phyloP scores from a whole-genome alignment of 495 filamentous ascomycete species.

The Aspergillus asperescens region DNA sequence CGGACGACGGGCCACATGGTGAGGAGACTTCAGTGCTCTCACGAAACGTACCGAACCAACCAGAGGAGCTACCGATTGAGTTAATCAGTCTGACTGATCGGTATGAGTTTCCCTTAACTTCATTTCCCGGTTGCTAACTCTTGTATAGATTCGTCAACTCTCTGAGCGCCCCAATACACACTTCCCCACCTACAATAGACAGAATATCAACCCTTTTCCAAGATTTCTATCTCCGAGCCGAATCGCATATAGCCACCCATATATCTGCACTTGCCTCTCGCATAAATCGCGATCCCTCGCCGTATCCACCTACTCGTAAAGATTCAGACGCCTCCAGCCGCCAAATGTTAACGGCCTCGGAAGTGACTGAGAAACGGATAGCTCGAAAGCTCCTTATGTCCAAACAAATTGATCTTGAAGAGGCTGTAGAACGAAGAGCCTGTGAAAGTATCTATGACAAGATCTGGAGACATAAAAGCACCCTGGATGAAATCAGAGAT shows the following conservation, averaged over 20 bases:
- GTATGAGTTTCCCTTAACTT: conserved; percentile 37
- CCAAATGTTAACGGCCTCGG: conserved; percentile 88
- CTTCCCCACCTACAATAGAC: conserved; percentile 76
- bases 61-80: conserved; percentile 89
- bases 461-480: conserved; percentile 86
- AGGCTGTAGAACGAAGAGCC: conserved; percentile 83
- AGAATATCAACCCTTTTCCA: conserved; percentile 84
- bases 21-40: conserved; percentile 42
- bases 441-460: conserved; percentile 83
- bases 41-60: conserved; percentile 53
- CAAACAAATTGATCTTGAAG: conserved; percentile 73
- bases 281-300: conserved; percentile 60
- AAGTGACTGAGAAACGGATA: conserved; percentile 72
- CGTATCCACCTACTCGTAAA: conserved; percentile 32
- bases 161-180: conserved; percentile 79
- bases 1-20: conserved; percentile 40
- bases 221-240: conserved; percentile 83
- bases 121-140: not conserved
- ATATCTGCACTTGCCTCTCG: conserved; percentile 73
- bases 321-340: conserved; percentile 49
- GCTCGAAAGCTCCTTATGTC: conserved; percentile 71
- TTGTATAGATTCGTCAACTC: conserved; percentile 78
- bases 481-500: conserved; percentile 91
- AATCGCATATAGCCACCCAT: conserved; percentile 80
- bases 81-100: conserved; percentile 82